Base-by-base conservation (phyloP, 345 rosid genomes). In the Luvunga scandens region DNA sequence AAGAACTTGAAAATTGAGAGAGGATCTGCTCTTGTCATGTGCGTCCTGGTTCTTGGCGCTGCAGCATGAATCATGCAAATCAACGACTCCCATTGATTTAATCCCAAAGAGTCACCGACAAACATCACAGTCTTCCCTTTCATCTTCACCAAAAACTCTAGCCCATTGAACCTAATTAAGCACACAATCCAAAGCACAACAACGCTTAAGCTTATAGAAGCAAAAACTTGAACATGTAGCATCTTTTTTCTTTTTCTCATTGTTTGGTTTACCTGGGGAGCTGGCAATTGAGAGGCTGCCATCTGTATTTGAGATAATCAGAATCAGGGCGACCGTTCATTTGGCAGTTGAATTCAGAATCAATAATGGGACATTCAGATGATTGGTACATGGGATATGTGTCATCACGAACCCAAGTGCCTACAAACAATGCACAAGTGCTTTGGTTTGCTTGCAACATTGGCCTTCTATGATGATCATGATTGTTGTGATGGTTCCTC, bases 71-170 rank as follows among this genome's bases (percentile, higher is more conserved):
- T 87, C 97, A 96, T 79, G 71, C 99, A 96, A 65, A 89, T 85
- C 89, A 96, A 83, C 36, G 99, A 94, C 86, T 95, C 93, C 94
- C 94, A 95, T 81, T 95, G 99, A 75, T 95, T 92, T 79, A 91
- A 83, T 5, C 98, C 95, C 50, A 96, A 78, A 1, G 99, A 96
- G 79, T 94, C 99, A 69, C 99, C 99, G 50, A 94, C 99, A 77
- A 94, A 94, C 97, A 94, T 91, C 81, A 96, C 80, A 0, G 82
- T 88, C 87, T 87, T 92, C 83, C 92, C 91, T 69, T 83, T 87
- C 98, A 92, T 88, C 71, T 84, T 86, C 64, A 31, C 66, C 85
- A 96, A 69, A 87, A 92, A 94, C 38, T 90, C 88, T 42, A 84
- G 75, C 72, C 98, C 99, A 77, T 87, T 69, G 82, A 96, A 95